phyloP scores from a whole-genome alignment of 1,139 yeast genomes.

The Zygosaccharomyces sapae region DNA sequence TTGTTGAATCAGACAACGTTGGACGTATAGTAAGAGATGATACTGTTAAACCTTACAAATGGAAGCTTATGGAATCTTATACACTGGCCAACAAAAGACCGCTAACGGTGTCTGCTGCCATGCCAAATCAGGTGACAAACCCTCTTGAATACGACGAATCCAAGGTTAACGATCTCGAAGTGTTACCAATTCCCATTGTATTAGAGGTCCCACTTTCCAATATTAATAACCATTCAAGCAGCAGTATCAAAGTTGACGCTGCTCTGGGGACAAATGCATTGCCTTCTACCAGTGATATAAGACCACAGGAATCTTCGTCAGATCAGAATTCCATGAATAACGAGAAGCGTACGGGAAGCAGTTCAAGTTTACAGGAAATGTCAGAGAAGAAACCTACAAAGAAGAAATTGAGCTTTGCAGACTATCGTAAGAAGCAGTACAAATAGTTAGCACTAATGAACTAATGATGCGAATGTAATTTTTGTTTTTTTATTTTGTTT shows the following conservation, averaged over 20 bases:
- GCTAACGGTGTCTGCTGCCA: neutral
- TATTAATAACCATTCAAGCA: no score
- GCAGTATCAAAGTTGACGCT: slow-evolving; percentile 2
- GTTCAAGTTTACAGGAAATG: slow-evolving; percentile 8
- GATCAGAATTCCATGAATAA: slow-evolving; percentile 1
- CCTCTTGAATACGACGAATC: slow-evolving; percentile 30
- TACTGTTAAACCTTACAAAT: slow-evolving; percentile 16
- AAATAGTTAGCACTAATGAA: slow-evolving; percentile 1
- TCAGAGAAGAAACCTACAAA: slow-evolving; percentile 19
- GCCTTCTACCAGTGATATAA: slow-evolving; percentile 7
- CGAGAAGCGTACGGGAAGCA: slow-evolving; percentile 7
- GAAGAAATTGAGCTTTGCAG: slow-evolving; percentile 79
- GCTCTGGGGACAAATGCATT: slow-evolving; percentile 13
- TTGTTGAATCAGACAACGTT: slow-evolving; percentile 4
- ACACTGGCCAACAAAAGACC: neutral
- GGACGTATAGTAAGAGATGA: slow-evolving; percentile 5
- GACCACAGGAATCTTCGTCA: slow-evolving; percentile 7
- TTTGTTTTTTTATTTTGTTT: neutral
- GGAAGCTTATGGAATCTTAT: slow-evolving; percentile 13
- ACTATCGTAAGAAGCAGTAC: slow-evolving; percentile 60
- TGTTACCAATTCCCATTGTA: slow-evolving; percentile 34
- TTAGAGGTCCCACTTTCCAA: slow-evolving; percentile 15
- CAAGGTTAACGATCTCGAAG: slow-evolving; percentile 21
- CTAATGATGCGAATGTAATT: neutral
- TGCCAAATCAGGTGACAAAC: neutral